Evolutionary conservation across 208 protist species (phyloP).

Genomic region (Crithidia mellificae): DNA sequence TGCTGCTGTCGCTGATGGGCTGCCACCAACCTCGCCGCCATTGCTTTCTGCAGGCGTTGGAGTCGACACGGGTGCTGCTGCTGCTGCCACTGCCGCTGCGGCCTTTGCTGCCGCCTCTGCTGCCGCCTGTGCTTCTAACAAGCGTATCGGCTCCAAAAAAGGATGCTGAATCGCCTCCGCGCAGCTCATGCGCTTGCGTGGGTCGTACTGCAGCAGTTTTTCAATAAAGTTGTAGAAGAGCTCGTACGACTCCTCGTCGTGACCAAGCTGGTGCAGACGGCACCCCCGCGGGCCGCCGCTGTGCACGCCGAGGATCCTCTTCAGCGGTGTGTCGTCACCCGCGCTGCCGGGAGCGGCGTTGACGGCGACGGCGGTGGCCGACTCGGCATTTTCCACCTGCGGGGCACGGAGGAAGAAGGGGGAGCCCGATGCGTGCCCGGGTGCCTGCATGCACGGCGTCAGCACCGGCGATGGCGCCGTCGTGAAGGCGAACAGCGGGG

Average conservation of each 20-base stretch:
- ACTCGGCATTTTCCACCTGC: conserved; percentile 20
- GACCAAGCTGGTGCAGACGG: conserved; percentile 39
- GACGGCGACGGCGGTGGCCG: conserved; percentile 18
- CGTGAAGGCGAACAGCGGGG: conserved; percentile 13
- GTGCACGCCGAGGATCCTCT: conserved; percentile 53
- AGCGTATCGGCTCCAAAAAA: conserved; percentile 61
- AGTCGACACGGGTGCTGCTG: background rate
- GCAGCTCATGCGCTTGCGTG: conserved; percentile 77
- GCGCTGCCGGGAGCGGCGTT: too few species aligned
- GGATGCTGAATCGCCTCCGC: conserved; percentile 72
- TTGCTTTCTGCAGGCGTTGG: too few species aligned
- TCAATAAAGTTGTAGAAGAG: conserved; percentile 72
- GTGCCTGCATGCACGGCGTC: conserved; percentile 19
- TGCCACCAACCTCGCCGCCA: too few species aligned
- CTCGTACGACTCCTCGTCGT: conserved; percentile 48
- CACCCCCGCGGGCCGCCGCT: conserved; percentile 51
- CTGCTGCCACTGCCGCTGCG: conserved; percentile 17
- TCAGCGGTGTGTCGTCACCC: conserved; percentile 39
- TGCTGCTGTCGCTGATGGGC: conserved; percentile 7
- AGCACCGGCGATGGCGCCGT: background rate
- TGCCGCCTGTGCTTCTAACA: conserved; percentile 36
- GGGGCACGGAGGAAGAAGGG: conserved; percentile 29
- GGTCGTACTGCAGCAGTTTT: conserved; percentile 54
- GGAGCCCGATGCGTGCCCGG: conserved; percentile 30
- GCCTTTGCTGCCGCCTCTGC: conserved; percentile 5